Conservation (phyloP, 148 eudicot genomes). For the Nepenthes gracilis region DNA sequence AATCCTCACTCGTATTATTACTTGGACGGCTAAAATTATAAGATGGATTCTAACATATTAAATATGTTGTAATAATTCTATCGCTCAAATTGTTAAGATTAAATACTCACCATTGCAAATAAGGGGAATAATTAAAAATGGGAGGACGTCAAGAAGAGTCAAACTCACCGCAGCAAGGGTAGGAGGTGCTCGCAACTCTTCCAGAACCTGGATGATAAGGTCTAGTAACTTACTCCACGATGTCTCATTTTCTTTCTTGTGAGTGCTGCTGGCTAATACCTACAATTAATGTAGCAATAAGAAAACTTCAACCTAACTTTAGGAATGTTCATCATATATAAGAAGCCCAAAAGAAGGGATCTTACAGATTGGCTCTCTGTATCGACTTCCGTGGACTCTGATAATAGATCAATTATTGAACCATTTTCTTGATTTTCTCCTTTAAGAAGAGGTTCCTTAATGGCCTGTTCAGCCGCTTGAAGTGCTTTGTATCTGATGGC, state of each 20-base stretch:
- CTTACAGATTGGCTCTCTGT: not conserved
- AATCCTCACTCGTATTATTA: not conserved
- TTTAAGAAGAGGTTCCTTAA: constrained; percentile 6
- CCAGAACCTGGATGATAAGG: constrained; percentile 31
- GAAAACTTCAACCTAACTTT: not conserved
- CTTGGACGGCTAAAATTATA: not conserved
- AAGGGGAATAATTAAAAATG: too few species aligned
- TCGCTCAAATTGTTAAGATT: too few species aligned
- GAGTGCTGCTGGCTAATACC: not conserved
- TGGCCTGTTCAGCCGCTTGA: not conserved
- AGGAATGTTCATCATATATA: too few species aligned
- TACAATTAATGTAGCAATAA: not conserved
- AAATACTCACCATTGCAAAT: too few species aligned
- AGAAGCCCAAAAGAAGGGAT: not conserved
- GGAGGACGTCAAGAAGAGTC: not conserved
- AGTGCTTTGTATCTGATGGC: constrained; percentile 27
- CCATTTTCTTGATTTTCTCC: not conserved
- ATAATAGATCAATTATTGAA: not conserved
- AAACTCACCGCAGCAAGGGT: constrained; percentile 67
- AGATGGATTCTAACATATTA: too few species aligned
- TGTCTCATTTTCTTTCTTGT: constrained; percentile 9
- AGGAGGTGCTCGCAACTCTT: constrained; percentile 78
- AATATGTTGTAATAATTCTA: too few species aligned
- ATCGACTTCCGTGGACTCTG: not conserved
- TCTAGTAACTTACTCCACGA: constrained; percentile 19